Conservation (phyloP, 305 asterid genomes). For the Fraxinus dipetala region DNA sequence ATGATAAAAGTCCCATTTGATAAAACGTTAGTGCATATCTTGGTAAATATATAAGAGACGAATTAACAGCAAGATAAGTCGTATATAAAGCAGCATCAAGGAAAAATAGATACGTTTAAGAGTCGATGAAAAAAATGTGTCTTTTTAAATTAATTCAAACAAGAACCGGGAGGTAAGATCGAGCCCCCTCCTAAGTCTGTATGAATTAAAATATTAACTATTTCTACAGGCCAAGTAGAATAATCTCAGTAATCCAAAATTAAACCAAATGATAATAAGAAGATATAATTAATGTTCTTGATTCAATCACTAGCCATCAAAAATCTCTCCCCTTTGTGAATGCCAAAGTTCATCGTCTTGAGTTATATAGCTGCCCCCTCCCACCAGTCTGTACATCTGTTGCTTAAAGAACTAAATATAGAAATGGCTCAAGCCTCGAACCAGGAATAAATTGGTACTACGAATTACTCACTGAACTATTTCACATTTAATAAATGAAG, state of each 20-base stretch:
- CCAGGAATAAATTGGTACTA: background rate
- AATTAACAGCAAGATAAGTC: background rate
- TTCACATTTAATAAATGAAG: background rate
- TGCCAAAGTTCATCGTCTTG: background rate
- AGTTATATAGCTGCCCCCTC: background rate
- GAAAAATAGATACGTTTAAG: background rate
- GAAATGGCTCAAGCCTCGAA: background rate
- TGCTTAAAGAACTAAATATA: background rate
- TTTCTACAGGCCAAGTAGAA: background rate
- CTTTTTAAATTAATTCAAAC: background rate
- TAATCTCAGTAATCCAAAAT: background rate
- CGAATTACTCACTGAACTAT: background rate
- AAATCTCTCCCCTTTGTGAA: background rate
- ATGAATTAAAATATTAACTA: background rate
- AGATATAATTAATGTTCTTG: background rate
- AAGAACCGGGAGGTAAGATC: background rate
- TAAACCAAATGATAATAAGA: background rate
- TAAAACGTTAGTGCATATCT: background rate
- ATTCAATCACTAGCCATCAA: background rate
- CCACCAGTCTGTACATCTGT: background rate
- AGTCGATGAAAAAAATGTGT: background rate
- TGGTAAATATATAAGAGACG: background rate
- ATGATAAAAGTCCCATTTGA: background rate
- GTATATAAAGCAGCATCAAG: background rate
- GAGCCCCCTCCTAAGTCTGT: background rate